Evolutionary conservation across 2,329 filamentous ascomycete genomes (phyloP).

Genomic region (Hypoxylon sp.): DNA sequence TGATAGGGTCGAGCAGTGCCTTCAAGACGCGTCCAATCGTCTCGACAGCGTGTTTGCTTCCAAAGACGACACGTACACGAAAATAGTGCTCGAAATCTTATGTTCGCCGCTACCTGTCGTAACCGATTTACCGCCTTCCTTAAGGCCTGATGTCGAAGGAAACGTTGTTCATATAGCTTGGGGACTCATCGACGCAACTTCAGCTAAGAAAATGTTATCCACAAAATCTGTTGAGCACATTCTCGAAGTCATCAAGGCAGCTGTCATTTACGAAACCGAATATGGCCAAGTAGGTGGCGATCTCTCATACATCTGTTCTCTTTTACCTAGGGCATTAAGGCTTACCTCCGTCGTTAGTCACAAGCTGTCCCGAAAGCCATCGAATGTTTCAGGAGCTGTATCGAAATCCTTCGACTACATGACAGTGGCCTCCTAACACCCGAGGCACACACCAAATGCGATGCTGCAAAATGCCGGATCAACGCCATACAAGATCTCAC

Average conservation of each 20-base stretch:
- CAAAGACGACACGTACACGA: constrained; percentile 25
- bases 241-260: constrained; percentile 32
- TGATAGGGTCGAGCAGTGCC: constrained; percentile 11
- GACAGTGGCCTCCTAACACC: constrained; percentile 13
- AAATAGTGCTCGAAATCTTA: constrained; percentile 33
- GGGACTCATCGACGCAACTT: constrained; percentile 28
- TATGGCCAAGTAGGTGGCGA: constrained; percentile 30
- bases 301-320: neutral
- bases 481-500: constrained; percentile 21
- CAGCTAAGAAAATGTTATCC: constrained; percentile 15
- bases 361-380: constrained; percentile 23
- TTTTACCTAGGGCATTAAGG: neutral
- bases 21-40: constrained; percentile 19
- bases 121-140: constrained; percentile 9
- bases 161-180: constrained; percentile 29
- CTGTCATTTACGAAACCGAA: constrained; percentile 29
- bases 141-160: constrained; percentile 18
- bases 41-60: constrained; percentile 18
- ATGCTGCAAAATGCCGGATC: constrained; percentile 15
- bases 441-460: constrained; percentile 21
- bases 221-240: constrained; percentile 19
- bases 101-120: constrained; percentile 21
- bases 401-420: constrained; percentile 30
- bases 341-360: constrained; percentile 15
- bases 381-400: constrained; percentile 29